A percentile compares a stretch with the other conserved stretches of the same genome.
Conservation (phyloP, 2,329 filamentous ascomycete genomes). For the Aureobasidium sp. region DNA sequence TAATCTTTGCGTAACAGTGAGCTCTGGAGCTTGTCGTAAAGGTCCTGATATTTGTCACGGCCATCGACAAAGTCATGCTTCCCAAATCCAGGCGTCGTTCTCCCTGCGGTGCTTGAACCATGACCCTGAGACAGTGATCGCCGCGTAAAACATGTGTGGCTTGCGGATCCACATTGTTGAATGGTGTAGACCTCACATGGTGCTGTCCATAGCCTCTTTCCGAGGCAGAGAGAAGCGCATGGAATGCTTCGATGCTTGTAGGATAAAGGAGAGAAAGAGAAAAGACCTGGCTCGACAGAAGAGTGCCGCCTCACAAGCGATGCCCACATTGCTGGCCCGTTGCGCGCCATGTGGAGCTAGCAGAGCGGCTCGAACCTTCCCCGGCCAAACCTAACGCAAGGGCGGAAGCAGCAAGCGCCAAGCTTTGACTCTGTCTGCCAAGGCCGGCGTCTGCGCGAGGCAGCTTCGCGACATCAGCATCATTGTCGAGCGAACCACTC, state of each 20-base stretch:
- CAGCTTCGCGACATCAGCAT: constrained; percentile 4
- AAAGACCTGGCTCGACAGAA: background rate
- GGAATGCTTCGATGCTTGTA: background rate
- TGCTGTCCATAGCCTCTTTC: background rate
- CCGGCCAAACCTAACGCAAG: constrained; percentile 5
- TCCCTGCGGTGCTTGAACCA: background rate
- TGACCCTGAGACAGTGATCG: background rate
- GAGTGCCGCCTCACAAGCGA: background rate
- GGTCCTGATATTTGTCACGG: background rate
- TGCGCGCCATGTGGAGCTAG: constrained; percentile 15
- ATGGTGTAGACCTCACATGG: background rate
- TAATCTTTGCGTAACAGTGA: constrained; percentile 7
- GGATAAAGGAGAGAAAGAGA: background rate
- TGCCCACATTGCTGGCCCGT: background rate
- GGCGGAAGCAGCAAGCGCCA: background rate
- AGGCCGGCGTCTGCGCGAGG: too few relatives aligned
- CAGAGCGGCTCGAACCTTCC: constrained; percentile 11
- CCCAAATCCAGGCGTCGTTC: background rate
- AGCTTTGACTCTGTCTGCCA: too few relatives aligned
- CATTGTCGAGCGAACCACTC: background rate
- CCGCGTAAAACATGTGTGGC: background rate
- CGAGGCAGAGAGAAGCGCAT: background rate
- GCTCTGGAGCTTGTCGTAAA: background rate
- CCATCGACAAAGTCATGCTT: background rate
- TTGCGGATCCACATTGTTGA: background rate